Evolutionary conservation across 1,284 basidiomycete species (phyloP).

Genomic region (Phaffia rhodozyma): DNA sequence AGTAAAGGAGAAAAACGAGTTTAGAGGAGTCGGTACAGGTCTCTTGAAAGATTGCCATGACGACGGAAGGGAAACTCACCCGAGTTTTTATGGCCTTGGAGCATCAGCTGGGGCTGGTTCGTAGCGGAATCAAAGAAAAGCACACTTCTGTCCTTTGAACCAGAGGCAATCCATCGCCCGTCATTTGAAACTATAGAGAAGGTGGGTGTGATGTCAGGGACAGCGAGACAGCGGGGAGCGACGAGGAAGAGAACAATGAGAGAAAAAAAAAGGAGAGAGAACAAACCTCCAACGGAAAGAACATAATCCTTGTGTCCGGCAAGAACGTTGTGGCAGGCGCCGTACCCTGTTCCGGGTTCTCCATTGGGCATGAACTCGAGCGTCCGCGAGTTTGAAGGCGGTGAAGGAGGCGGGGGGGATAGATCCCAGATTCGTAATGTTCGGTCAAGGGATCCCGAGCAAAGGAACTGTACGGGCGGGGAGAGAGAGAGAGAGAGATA

Average conservation of each 20-base stretch:
- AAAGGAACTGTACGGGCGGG: constrained; percentile 44
- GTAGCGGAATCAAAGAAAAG: constrained; percentile 74
- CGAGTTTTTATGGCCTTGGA: constrained; percentile 83
- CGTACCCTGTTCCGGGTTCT: constrained; percentile 16
- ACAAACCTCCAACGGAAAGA: constrained; percentile 30
- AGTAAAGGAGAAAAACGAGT: constrained; percentile 7
- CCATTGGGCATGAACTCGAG: constrained; percentile 10
- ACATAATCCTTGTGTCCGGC: constrained; percentile 60
- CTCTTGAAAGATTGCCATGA: background rate
- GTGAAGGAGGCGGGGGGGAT: background rate
- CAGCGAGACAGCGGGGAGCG: no score
- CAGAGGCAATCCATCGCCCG: constrained; percentile 75
- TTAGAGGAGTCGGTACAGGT: constrained; percentile 14
- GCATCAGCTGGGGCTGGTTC: constrained; percentile 63
- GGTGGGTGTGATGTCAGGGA: no score
- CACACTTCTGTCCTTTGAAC: constrained; percentile 79
- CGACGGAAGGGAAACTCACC: constrained; percentile 35
- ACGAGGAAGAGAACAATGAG: no score
- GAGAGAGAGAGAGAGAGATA: background rate
- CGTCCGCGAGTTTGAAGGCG: background rate
- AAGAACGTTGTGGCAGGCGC: constrained; percentile 59
- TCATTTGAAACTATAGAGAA: constrained; percentile 45
- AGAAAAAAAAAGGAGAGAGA: no score
- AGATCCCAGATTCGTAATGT: constrained; percentile 82
- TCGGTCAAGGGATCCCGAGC: constrained; percentile 75